Percentiles rank a stretch among this genome's conserved stretches.
Evolutionary conservation across 805 yeast genomes (phyloP).

Genomic region (Kodamaea neixiangensis): DNA sequence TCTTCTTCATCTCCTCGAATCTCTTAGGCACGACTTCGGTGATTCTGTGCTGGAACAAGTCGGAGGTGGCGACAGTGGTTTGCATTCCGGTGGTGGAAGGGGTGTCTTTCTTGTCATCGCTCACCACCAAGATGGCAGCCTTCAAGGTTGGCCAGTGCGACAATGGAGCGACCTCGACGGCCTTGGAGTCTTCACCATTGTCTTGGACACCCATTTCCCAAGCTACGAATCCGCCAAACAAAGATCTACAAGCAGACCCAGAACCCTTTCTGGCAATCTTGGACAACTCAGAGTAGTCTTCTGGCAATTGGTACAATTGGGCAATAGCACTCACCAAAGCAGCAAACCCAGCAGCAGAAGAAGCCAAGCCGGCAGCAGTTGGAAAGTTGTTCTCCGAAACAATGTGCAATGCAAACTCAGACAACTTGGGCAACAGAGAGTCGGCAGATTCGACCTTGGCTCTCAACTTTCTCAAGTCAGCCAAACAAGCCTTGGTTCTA

Average conservation of each 20-base stretch:
- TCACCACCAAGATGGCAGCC: conserved; percentile 89
- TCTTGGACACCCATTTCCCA: conserved; percentile 90
- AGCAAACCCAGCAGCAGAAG: conserved; percentile 98
- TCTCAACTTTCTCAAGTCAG: conserved; percentile 73
- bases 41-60: conserved; percentile 79
- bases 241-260: conserved; percentile 96
- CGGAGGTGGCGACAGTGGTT: conserved; percentile 85
- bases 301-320: conserved; percentile 80
- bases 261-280: conserved; percentile 97
- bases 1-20: conserved; percentile 75
- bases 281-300: conserved; percentile 79
- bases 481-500: conserved; percentile 71
- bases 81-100: conserved; percentile 98
- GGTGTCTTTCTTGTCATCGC: conserved; percentile 91
- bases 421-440: conserved; percentile 56
- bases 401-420: conserved; percentile 69
- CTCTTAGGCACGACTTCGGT: conserved; percentile 81
- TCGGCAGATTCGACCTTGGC: conserved; percentile 58
- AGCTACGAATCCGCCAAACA: conserved; percentile 97
- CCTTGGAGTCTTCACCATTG: conserved; percentile 92
- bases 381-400: conserved; percentile 97
- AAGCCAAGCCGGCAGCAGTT: conserved; percentile 98
- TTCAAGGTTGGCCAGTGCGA: conserved; percentile 89
- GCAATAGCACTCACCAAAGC: conserved; percentile 93
- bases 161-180: conserved; percentile 85